phyloP scores from a whole-genome alignment of 2,329 filamentous ascomycete species.

The Pseudocercospora fijiensis region DNA sequence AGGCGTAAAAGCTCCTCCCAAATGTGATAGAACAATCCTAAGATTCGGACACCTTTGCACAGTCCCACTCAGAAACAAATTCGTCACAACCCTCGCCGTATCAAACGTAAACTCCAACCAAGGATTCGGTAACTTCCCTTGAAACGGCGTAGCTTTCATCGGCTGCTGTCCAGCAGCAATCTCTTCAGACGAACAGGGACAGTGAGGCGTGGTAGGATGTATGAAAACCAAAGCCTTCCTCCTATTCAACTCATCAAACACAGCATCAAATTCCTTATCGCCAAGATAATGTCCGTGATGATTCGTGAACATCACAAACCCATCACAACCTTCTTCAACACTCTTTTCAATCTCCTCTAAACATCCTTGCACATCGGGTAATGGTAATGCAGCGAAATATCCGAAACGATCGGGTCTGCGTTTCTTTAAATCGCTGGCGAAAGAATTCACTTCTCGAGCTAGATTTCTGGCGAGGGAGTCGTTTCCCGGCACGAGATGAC shows the following conservation, averaged over 20 bases:
- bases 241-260: constrained; percentile 52
- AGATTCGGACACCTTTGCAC: constrained; percentile 49
- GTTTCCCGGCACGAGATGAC: constrained; percentile 46
- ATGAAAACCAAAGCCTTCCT: constrained; percentile 54
- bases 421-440: constrained; percentile 43
- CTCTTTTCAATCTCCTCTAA: constrained; percentile 51
- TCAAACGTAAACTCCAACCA: constrained; percentile 57
- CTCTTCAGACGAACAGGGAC: constrained; percentile 30
- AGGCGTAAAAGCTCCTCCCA: constrained; percentile 49
- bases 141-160: constrained; percentile 41
- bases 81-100: constrained; percentile 50
- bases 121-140: constrained; percentile 43
- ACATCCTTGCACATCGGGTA: constrained; percentile 51
- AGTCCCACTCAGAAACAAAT: constrained; percentile 51
- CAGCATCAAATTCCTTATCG: constrained; percentile 44
- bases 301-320: constrained; percentile 55
- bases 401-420: constrained; percentile 46
- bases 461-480: constrained; percentile 40
- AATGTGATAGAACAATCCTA: constrained; percentile 51
- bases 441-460: constrained; percentile 45
- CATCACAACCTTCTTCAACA: constrained; percentile 49
- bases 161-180: constrained; percentile 24
- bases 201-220: constrained; percentile 55
- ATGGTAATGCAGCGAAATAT: constrained; percentile 55
- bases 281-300: constrained; percentile 55